phyloP scores from a whole-genome alignment of 352 stramenopile species.

The Phytophthora constricta region DNA sequence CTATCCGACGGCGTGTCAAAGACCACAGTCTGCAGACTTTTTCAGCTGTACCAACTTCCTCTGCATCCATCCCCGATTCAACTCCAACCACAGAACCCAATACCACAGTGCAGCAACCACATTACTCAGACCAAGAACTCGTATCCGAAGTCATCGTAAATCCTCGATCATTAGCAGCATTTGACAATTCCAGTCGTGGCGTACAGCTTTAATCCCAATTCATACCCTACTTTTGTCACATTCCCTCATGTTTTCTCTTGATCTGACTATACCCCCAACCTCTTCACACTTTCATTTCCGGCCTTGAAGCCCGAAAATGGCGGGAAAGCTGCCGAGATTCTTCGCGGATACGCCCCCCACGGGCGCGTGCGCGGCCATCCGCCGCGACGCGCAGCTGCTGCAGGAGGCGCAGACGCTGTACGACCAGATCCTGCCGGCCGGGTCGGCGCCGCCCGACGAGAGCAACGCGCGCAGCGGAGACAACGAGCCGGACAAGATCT shows the following conservation, averaged over 20 bases:
- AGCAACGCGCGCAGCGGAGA: slow-evolving; percentile 31
- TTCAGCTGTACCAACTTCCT: no score
- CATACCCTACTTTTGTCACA: no score
- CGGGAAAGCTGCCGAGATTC: slow-evolving; percentile 44
- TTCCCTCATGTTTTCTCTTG: no score
- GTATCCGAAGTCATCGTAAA: no score
- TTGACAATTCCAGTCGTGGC: no score
- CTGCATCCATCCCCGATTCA: no score
- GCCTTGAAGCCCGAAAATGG: slow-evolving; percentile 44
- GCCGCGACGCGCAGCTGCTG: slow-evolving; percentile 33
- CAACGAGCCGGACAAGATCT: slow-evolving; percentile 42
- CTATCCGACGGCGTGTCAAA: slow-evolving; percentile 69
- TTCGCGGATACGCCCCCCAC: slow-evolving; percentile 15
- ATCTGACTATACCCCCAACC: slow-evolving; percentile 22
- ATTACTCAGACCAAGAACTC: no score
- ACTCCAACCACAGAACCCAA: no score
- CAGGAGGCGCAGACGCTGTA: slow-evolving; percentile 46
- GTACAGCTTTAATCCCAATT: no score
- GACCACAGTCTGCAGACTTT: slow-evolving; percentile 55
- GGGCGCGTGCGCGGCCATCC: slow-evolving; percentile 34
- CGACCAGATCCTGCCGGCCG: slow-evolving; percentile 42
- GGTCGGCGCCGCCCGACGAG: slow-evolving; percentile 18
- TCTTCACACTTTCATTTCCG: slow-evolving; percentile 12
- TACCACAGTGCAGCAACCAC: no score
- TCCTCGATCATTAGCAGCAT: no score